Base-by-base conservation (phyloP, 306 rosid species). In the Quercus cerris region DNA sequence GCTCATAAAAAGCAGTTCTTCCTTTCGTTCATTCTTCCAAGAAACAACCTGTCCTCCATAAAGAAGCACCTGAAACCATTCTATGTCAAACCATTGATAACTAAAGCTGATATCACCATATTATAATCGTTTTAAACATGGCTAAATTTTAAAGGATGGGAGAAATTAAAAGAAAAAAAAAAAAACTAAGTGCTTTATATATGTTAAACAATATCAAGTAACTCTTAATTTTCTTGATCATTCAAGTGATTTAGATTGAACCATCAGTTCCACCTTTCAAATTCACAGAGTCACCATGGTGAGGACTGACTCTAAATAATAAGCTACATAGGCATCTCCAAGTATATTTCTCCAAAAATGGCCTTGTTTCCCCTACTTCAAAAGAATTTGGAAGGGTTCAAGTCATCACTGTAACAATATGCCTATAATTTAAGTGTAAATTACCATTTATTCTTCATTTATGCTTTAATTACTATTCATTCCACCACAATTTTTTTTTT, bases 21-120 rank as follows among this genome's bases (percentile, higher is more conserved):
- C 94, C 51, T 87, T 86, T 73, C 85, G 44, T 35, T 88, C 89
- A 84, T 90, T 92, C 86, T 92, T 92, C 97, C 97, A 92, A 5
- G 97, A 90, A 68, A 90, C 85, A 56, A 92, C 84, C 78, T 88
- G 94, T 22, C 91, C 97, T 59, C 97, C 97, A 70, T 90, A 84
- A 14, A 92, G 89, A 70, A 88, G 87, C 78, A 92, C 94, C 97
- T 92, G 88, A 84, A 81, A 86, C 69, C 77, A 88, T 71, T 57
- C 17, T 31, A 74, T 59, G 28, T 17, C 38, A 68, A 74, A 51
- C 76, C 38, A 35, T 23, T 84, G 70, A 49, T 71, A 38, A 71
- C 75, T 75, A 66, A 4, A 13, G 31, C 15, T 57, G 77, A 82
- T 62, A 71, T 61, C 41, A 18, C 56, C 67, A 1, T 49, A 31